Percentiles rank a stretch among this genome's conserved stretches.
Evolutionary conservation across 768 basidiomycete species (phyloP).

Genomic region (Phanerodontia chrysosporium): DNA sequence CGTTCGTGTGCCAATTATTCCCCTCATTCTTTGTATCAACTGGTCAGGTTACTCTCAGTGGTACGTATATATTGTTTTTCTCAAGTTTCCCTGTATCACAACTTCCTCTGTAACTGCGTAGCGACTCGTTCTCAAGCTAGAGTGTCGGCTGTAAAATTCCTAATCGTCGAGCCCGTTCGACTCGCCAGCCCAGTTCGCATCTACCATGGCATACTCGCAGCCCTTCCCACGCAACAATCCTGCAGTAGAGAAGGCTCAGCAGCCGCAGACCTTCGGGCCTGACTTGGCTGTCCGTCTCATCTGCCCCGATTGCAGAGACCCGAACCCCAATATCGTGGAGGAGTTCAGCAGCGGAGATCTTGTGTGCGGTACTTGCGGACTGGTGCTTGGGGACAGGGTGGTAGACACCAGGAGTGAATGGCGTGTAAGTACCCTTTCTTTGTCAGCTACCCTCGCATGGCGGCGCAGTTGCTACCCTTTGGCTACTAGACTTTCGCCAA

Average conservation of each 20-base stretch:
- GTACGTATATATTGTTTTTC: neutral
- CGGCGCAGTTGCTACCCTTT: constrained; percentile 18
- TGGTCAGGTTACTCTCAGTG: neutral
- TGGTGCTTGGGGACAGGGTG: constrained; percentile 93
- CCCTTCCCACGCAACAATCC: constrained; percentile 74
- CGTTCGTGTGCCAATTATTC: constrained; percentile 8
- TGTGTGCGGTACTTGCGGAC: constrained; percentile 89
- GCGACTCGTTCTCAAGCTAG: neutral
- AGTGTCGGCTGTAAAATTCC: neutral
- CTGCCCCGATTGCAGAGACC: constrained; percentile 93
- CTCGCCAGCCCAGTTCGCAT: constrained; percentile 14
- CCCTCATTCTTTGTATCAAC: neutral
- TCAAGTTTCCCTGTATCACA: neutral
- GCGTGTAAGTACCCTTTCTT: constrained; percentile 59
- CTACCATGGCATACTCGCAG: constrained; percentile 63
- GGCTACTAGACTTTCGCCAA: constrained; percentile 91
- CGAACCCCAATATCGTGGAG: constrained; percentile 92
- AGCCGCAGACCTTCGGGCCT: constrained; percentile 65
- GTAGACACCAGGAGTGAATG: constrained; percentile 99
- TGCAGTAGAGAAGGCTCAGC: constrained; percentile 41
- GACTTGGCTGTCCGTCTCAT: constrained; percentile 86
- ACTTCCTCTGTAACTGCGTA: neutral
- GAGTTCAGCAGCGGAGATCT: constrained; percentile 98
- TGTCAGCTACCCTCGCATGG: constrained; percentile 12
- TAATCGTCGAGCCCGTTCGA: neutral